phyloP scores from a whole-genome alignment of 2,329 filamentous ascomycete species.

The Paecilomyces dactylethromorphus region DNA sequence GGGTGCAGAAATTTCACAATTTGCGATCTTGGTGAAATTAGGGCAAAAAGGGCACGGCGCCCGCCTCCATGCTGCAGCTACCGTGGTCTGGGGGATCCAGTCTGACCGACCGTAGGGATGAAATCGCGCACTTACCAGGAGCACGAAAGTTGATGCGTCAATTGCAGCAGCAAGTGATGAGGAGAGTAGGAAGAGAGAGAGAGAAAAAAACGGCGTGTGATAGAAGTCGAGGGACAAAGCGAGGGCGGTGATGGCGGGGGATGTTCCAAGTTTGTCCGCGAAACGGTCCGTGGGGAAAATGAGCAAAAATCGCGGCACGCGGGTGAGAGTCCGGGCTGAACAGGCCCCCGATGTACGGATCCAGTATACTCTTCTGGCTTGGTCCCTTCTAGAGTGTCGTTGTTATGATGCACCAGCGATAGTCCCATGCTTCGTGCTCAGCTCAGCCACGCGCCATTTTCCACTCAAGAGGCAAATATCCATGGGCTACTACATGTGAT shows the following conservation, averaged over 20 bases:
- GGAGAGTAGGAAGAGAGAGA: neutral
- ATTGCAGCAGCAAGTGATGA: conserved; percentile 8
- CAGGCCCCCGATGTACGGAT: too few relatives aligned
- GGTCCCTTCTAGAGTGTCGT: too few relatives aligned
- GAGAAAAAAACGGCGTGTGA: conserved; percentile 3
- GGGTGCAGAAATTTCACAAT: conserved; percentile 12
- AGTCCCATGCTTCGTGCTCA: neutral
- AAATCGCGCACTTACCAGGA: neutral
- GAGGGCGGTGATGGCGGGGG: neutral
- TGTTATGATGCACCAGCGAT: too few relatives aligned
- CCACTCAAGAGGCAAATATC: neutral
- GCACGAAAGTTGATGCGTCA: neutral
- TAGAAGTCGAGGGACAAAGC: neutral
- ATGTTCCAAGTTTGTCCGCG: neutral
- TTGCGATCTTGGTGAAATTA: conserved; percentile 12
- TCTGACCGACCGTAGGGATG: neutral
- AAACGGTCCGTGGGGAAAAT: neutral
- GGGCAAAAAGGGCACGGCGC: conserved; percentile 18
- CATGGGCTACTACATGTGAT: neutral
- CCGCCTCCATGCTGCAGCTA: neutral
- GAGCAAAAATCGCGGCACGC: neutral
- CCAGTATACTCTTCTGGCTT: too few relatives aligned
- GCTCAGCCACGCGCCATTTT: neutral
- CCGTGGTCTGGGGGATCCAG: neutral
- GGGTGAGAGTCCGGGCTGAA: neutral